phyloP scores from a whole-genome alignment of 768 basidiomycete species.

The Pseudohyphozyma bogoriensis region DNA sequence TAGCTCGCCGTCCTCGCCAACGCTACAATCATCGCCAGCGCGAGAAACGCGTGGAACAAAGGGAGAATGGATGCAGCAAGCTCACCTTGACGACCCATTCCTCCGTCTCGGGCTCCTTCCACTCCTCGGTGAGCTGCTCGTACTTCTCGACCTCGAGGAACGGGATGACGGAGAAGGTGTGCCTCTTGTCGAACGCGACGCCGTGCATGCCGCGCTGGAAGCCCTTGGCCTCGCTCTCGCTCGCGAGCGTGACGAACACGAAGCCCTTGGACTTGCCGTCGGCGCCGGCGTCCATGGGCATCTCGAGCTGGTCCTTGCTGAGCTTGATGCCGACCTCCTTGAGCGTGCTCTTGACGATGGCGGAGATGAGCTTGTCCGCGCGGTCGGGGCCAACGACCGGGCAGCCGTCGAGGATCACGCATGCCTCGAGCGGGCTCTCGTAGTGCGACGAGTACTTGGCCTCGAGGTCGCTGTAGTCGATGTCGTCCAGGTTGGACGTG shows the following conservation, averaged over 20 bases:
- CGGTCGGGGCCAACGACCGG: slow-evolving; percentile 70
- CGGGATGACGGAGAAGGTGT: slow-evolving; percentile 25
- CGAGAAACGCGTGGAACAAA: no score
- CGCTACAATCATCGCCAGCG: no score
- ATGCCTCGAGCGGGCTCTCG: slow-evolving; percentile 79
- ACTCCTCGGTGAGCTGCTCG: slow-evolving; percentile 64
- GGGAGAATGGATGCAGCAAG: no score
- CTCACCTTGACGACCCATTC: slow-evolving; percentile 65
- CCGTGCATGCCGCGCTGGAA: slow-evolving; percentile 26
- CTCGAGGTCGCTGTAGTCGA: slow-evolving; percentile 83
- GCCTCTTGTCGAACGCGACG: slow-evolving; percentile 27
- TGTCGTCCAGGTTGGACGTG: slow-evolving; percentile 48
- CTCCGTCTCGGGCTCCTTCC: slow-evolving; percentile 60
- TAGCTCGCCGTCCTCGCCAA: no score
- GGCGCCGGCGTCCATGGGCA: slow-evolving; percentile 72
- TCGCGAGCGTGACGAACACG: slow-evolving; percentile 20
- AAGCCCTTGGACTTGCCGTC: slow-evolving; percentile 76
- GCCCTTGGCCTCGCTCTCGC: slow-evolving; percentile 9
- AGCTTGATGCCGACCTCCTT: slow-evolving; percentile 63
- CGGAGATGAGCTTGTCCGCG: slow-evolving; percentile 66
- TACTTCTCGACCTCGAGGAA: slow-evolving; percentile 64
- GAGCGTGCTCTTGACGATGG: slow-evolving; percentile 71
- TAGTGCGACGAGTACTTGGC: slow-evolving; percentile 76
- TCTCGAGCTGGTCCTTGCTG: slow-evolving; percentile 63
- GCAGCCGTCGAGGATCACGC: slow-evolving; percentile 83